phyloP scores from a whole-genome alignment of 2,329 filamentous ascomycete species.

The Fusarium decemcellulare region DNA sequence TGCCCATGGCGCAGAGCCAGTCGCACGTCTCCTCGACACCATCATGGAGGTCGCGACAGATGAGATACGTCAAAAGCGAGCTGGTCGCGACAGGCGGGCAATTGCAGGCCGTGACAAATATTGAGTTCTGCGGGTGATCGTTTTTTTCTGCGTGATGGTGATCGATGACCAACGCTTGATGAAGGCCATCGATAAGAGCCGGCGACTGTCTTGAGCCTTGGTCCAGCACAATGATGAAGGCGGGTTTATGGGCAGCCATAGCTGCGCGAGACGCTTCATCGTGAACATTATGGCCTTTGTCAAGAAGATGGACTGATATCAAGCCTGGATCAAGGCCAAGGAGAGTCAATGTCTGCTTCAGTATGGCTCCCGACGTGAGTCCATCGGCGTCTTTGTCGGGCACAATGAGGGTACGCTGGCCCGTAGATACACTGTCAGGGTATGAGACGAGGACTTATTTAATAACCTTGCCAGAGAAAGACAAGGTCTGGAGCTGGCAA shows the following conservation, averaged over 20 bases:
- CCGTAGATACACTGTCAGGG: conserved; percentile 9
- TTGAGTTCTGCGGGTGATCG: conserved; percentile 68
- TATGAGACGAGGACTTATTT: conserved; percentile 16
- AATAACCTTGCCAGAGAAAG: too few species aligned
- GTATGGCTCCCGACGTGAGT: conserved; percentile 73
- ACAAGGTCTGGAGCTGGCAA: background rate
- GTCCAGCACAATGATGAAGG: conserved; percentile 75
- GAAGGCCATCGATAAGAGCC: conserved; percentile 64
- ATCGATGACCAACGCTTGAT: conserved; percentile 73
- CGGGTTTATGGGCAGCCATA: conserved; percentile 65
- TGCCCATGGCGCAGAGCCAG: conserved; percentile 76
- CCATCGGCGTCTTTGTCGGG: conserved; percentile 81
- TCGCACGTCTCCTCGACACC: conserved; percentile 64
- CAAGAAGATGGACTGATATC: conserved; percentile 71
- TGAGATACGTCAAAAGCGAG: conserved; percentile 73
- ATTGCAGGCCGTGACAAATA: conserved; percentile 73
- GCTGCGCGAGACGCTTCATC: conserved; percentile 64
- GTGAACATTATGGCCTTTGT: conserved; percentile 72
- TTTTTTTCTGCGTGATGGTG: conserved; percentile 70
- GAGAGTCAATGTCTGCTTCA: conserved; percentile 70
- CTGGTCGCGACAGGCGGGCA: conserved; percentile 77
- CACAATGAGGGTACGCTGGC: conserved; percentile 68
- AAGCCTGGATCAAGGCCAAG: conserved; percentile 68
- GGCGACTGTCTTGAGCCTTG: conserved; percentile 72
- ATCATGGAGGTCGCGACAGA: conserved; percentile 71